Evolutionary conservation across 2,329 filamentous ascomycete genomes (phyloP).

Genomic region (Sphaceloma murrayae): DNA sequence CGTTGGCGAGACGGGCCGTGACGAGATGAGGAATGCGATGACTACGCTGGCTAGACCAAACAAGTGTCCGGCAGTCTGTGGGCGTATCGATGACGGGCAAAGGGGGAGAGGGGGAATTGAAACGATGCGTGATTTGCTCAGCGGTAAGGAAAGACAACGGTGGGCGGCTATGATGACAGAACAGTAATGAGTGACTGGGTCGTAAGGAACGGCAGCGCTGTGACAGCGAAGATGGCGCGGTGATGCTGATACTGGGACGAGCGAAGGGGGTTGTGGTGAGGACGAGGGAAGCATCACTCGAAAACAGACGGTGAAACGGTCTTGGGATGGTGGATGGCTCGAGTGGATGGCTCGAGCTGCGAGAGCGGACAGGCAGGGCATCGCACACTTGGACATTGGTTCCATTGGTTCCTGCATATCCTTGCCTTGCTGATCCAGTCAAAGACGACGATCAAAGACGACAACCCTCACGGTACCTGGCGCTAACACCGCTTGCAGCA

Average conservation of each 20-base stretch:
- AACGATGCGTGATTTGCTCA: constrained; percentile 15
- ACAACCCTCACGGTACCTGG: too few species aligned
- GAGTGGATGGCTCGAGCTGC: neutral
- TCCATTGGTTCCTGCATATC: neutral
- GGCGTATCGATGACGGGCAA: constrained; percentile 12
- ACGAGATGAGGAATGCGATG: constrained; percentile 10
- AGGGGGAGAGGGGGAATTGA: constrained; percentile 14
- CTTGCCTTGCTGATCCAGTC: constrained; percentile 2
- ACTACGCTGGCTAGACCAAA: constrained; percentile 13
- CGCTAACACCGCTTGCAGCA: too few species aligned
- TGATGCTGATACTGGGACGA: neutral
- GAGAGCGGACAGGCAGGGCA: too few species aligned
- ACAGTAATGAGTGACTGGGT: constrained; percentile 2
- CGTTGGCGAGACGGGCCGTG: neutral
- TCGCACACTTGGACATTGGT: too few species aligned
- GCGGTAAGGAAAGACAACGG: constrained; percentile 11
- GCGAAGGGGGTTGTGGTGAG: constrained; percentile 3
- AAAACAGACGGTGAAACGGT: constrained; percentile 16
- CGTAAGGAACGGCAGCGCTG: constrained; percentile 12
- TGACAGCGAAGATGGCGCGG: constrained; percentile 9
- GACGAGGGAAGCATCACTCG: neutral
- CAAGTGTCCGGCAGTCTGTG: constrained; percentile 6
- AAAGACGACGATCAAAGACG: too few species aligned
- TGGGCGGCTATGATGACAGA: neutral
- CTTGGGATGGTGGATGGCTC: neutral